Evolutionary conservation across 176 grass and related monocot genomes (phyloP).

Genomic region (Oropetium thomaeum): DNA sequence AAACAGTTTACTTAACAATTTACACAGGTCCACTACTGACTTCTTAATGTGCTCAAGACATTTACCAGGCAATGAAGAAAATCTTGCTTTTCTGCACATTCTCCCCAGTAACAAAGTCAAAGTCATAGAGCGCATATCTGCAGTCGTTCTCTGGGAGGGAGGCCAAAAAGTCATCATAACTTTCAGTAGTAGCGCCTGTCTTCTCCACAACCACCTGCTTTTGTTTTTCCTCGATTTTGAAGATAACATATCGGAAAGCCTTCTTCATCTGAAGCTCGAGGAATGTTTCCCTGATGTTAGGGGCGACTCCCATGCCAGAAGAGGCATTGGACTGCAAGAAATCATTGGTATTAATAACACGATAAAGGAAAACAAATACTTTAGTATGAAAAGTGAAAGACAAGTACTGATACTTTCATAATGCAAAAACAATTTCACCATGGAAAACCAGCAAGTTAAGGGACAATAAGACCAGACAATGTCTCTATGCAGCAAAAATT

Average conservation of each 20-base stretch:
- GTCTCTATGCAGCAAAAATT: background rate
- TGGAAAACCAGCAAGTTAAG: background rate
- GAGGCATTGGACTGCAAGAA: slow-evolving; percentile 75
- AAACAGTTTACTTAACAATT: background rate
- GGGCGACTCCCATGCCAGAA: slow-evolving; percentile 76
- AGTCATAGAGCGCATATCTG: slow-evolving; percentile 94
- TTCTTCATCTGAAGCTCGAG: slow-evolving; percentile 81
- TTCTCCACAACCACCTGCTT: slow-evolving; percentile 93
- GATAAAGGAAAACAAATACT: background rate
- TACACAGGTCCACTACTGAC: background rate
- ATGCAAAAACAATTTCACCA: background rate
- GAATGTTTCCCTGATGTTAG: slow-evolving; percentile 67
- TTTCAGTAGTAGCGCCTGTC: slow-evolving; percentile 81
- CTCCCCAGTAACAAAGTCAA: slow-evolving; percentile 94
- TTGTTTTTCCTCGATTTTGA: slow-evolving; percentile 90
- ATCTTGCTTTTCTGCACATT: slow-evolving; percentile 99
- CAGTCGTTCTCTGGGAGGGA: slow-evolving; percentile 97
- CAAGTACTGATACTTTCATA: background rate
- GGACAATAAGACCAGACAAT: background rate
- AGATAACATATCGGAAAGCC: slow-evolving; percentile 86
- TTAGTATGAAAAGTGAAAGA: background rate
- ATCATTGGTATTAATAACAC: background rate
- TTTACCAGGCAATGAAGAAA: slow-evolving; percentile 97
- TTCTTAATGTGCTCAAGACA: background rate
- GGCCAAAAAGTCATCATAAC: slow-evolving; percentile 90